Conservation (phyloP, 768 basidiomycete species). For the Pleurotus pulmonarius region DNA sequence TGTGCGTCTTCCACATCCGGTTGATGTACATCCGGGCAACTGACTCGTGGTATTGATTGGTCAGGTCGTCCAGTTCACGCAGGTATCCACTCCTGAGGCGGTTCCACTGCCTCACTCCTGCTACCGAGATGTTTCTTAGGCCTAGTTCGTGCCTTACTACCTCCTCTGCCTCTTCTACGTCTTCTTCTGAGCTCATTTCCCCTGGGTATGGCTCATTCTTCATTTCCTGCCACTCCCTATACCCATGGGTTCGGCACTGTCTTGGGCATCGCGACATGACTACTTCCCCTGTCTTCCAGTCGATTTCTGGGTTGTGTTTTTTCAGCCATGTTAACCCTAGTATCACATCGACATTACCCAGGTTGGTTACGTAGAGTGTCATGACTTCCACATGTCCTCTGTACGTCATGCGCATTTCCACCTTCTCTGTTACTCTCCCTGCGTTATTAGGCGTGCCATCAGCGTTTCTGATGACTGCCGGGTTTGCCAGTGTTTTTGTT, state of each 20-base stretch:
- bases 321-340: too few species aligned
- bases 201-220: background rate
- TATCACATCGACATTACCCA: too few species aligned
- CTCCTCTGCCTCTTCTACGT: background rate
- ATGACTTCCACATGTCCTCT: conserved; percentile 16
- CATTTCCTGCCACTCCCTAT: background rate
- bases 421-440: conserved; percentile 16
- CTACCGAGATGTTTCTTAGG: background rate
- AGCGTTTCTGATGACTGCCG: too few species aligned
- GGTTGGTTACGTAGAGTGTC: too few species aligned
- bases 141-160: background rate
- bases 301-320: too few species aligned
- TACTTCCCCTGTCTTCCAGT: too few species aligned
- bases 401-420: conserved; percentile 14
- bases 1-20: background rate
- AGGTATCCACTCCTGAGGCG: background rate
- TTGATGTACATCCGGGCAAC: background rate
- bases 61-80: background rate
- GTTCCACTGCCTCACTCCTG: too few species aligned
- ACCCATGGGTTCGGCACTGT: too few species aligned
- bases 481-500: too few species aligned
- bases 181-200: too few species aligned
- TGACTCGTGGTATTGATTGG: background rate
- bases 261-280: too few species aligned
- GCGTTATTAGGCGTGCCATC: conserved; percentile 20